Evolutionary conservation across 2,329 filamentous ascomycete species (phyloP).

Genomic region (Beauveria pseudobassiana): DNA sequence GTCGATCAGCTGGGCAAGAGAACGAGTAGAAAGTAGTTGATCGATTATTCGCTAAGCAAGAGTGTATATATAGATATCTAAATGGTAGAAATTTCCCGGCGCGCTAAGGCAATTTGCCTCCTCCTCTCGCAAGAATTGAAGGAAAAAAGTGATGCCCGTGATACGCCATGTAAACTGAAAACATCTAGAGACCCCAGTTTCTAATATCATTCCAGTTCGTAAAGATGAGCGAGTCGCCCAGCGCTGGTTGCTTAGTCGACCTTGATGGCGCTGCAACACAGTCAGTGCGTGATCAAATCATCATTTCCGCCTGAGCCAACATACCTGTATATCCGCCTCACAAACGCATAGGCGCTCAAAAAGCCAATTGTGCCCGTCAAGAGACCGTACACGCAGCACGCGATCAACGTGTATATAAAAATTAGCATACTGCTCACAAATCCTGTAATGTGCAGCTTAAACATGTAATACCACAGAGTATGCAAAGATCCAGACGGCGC

Average conservation of each 20-base stretch:
- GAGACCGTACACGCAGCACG: conserved; percentile 73
- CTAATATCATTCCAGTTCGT: conserved; percentile 4
- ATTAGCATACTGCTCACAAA: conserved; percentile 75
- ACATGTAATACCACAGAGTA: conserved; percentile 83
- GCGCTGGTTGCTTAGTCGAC: conserved; percentile 29
- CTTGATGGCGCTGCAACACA: conserved; percentile 40
- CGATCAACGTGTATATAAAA: conserved; percentile 77
- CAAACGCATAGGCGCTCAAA: conserved; percentile 74
- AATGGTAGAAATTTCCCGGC: background rate
- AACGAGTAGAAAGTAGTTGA: too few relatives aligned
- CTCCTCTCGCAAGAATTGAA: background rate
- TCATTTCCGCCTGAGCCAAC: background rate
- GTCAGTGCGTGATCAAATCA: conserved; percentile 12
- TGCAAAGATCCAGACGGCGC: conserved; percentile 71
- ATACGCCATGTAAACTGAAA: conserved; percentile 2
- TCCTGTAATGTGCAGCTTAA: conserved; percentile 72
- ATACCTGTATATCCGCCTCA: conserved; percentile 65
- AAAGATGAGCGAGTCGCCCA: background rate
- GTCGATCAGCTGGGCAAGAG: too few relatives aligned
- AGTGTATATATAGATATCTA: background rate
- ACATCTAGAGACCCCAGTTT: background rate
- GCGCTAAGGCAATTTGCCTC: background rate
- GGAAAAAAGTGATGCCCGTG: background rate
- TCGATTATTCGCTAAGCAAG: background rate
- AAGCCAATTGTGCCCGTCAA: conserved; percentile 80